These are phyloP conservation scores for Termitomyces sp. DNA, from an alignment of 768 basidiomycete species.

Conservation along the genomic window DNA sequence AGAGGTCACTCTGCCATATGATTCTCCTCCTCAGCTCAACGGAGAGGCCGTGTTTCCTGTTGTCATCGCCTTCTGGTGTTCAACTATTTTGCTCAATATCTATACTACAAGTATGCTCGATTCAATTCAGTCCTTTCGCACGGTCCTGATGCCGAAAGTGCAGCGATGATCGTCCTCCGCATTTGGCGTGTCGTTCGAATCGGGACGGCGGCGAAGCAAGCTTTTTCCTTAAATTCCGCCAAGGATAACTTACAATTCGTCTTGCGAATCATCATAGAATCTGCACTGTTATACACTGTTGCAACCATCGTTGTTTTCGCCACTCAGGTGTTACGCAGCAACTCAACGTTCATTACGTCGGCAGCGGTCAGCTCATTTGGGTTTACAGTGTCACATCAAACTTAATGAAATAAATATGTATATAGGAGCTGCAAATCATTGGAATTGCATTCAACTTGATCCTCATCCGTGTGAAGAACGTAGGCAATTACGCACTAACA, in stretches of 20 bases:
- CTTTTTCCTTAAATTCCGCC: not conserved
- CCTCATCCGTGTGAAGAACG: not conserved
- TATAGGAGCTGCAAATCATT: not conserved
- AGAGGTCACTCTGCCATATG: not conserved
- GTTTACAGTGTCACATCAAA: not conserved
- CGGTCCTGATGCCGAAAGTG: not conserved
- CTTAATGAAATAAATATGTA: not conserved
- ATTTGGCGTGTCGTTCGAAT: not conserved
- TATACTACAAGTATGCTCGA: not conserved
- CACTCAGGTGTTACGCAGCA: not conserved
- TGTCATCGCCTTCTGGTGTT: not conserved
- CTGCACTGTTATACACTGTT: not conserved
- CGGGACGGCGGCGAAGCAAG: not conserved
- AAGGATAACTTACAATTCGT: not conserved
- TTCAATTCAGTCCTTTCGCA: not conserved
- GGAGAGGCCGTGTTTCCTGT: not conserved
- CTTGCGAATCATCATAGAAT: not conserved
- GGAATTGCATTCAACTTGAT: not conserved
- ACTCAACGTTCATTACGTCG: not conserved
- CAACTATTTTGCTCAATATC: not conserved
- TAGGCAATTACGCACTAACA: not conserved
- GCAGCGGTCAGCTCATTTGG: not conserved
- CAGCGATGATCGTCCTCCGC: not conserved
- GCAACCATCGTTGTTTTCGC: not conserved
- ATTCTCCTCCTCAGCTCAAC: not conserved